Conservation (phyloP, 2,329 filamentous ascomycete species). For the Calonectria hawksworthii region DNA sequence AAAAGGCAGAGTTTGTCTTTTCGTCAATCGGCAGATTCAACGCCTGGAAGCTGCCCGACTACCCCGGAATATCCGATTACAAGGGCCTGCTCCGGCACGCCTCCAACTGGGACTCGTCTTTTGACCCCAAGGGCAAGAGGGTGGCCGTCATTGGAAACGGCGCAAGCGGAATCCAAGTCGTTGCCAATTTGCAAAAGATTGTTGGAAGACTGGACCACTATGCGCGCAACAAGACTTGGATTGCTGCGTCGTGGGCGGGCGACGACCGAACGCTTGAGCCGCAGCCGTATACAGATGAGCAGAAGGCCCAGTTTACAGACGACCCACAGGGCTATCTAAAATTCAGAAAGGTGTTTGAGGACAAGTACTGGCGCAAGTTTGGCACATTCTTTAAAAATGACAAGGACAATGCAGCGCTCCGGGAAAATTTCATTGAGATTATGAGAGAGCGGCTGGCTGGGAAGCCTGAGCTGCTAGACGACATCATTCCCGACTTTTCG, state of each 20-base stretch:
- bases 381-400: conserved; percentile 67
- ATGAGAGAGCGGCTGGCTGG: conserved; percentile 68
- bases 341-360: conserved; percentile 70
- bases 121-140: conserved; percentile 63
- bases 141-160: conserved; percentile 76
- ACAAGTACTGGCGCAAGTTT: conserved; percentile 74
- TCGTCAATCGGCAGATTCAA: conserved; percentile 77
- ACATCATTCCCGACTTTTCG: conserved; percentile 73
- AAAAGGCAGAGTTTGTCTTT: conserved; percentile 72
- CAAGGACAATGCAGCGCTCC: conserved; percentile 61
- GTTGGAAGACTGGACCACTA: conserved; percentile 73
- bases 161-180: conserved; percentile 71
- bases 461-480: conserved; percentile 68
- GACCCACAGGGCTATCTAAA: conserved; percentile 72
- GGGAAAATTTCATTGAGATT: conserved; percentile 58
- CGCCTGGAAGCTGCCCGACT: conserved; percentile 73
- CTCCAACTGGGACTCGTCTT: conserved; percentile 69
- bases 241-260: conserved; percentile 72
- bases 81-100: conserved; percentile 71
- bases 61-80: conserved; percentile 69
- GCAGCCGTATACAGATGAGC: conserved; percentile 67
- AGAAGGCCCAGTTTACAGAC: conserved; percentile 68
- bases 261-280: conserved; percentile 68
- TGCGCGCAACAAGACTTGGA: conserved; percentile 76
- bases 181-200: conserved; percentile 64